Evolutionary conservation across 805 yeast species (phyloP).

Genomic region (Grigorovia humatica): DNA sequence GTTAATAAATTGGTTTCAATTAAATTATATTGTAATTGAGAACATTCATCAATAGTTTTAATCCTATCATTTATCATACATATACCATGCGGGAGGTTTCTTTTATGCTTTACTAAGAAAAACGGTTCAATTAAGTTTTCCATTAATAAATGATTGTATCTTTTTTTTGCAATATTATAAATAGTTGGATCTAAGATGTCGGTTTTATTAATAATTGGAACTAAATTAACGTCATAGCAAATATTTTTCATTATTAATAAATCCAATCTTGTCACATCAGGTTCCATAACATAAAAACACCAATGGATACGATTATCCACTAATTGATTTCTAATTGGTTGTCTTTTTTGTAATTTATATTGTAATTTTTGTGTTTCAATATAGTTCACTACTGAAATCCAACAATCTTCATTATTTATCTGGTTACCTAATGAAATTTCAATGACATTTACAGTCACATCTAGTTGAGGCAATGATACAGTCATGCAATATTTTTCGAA

Average conservation of each 20-base stretch:
- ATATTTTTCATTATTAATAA: constrained; percentile 63
- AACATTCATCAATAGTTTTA: background rate
- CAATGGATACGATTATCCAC: constrained; percentile 70
- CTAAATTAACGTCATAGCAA: constrained; percentile 61
- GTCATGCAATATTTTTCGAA: background rate
- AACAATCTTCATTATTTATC: constrained; percentile 53
- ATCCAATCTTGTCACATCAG: constrained; percentile 55
- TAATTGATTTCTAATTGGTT: constrained; percentile 46
- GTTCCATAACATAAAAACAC: constrained; percentile 73
- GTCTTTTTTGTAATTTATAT: constrained; percentile 66
- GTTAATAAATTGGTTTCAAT: background rate
- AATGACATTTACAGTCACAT: constrained; percentile 37
- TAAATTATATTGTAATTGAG: background rate
- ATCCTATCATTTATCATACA: background rate
- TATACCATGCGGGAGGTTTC: constrained; percentile 43
- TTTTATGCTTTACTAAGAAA: constrained; percentile 34
- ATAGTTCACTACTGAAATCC: constrained; percentile 60
- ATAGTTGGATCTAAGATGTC: constrained; percentile 41
- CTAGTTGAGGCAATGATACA: constrained; percentile 19
- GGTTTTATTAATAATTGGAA: constrained; percentile 75
- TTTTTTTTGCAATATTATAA: constrained; percentile 43
- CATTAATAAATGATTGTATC: constrained; percentile 2
- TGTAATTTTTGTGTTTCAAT: constrained; percentile 71
- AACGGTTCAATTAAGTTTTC: background rate
- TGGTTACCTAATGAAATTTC: constrained; percentile 73